Base-by-base conservation (phyloP, 352 stramenopile species). In the Globisporangium orthogonon region DNA sequence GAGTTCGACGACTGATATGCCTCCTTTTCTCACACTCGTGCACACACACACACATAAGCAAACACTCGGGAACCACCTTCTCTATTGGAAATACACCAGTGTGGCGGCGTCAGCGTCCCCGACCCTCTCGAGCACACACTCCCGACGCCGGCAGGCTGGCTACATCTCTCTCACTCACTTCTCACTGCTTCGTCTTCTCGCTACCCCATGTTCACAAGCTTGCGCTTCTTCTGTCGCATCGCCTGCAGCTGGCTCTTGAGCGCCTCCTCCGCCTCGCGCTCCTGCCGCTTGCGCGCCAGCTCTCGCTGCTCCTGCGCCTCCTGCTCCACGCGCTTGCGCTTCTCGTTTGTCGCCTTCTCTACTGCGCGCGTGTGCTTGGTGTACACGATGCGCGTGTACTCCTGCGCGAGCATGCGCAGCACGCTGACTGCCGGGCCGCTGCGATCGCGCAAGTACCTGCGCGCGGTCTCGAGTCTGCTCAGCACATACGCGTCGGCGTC, bases 301-400 rank as follows among this genome's bases (percentile, higher is more conserved):
- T 86, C 82, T 11, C 75, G 74, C 47, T 72, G 61, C 29, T 79
- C 70, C 39, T 76, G 74, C 0, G 79, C 82, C 56, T 86, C 74
- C 39, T 87, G 69, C 58, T 89, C 76, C 23, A 82, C 70, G 13
- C 78, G 80, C 57, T 87, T 86, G 46, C 79, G 73, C 55, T 89
- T 87, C 44, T 92, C 78, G 47, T 71, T 73, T 33, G 68, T 64
- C 6, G 74, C 83, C 50, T 90, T 92, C 46, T 89, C 83, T 28
- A 79, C 73, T 0, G 83, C 80, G 11, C 79, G 80, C 17, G 76
- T 83, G 67, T 94, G 84, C 59, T 94, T 94, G 47, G 86, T 73
- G 65, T 90, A 89, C 54, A 94, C 56, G 56, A 90, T 89, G 13
- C 82, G 82, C 50, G 85, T 94, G 70, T 92, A 94, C 60, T 94